Evolutionary conservation across 768 basidiomycete species (phyloP), one percentile per base, ranked within the genome.

Genomic region (Macrolepiota dolichaula): DNA sequence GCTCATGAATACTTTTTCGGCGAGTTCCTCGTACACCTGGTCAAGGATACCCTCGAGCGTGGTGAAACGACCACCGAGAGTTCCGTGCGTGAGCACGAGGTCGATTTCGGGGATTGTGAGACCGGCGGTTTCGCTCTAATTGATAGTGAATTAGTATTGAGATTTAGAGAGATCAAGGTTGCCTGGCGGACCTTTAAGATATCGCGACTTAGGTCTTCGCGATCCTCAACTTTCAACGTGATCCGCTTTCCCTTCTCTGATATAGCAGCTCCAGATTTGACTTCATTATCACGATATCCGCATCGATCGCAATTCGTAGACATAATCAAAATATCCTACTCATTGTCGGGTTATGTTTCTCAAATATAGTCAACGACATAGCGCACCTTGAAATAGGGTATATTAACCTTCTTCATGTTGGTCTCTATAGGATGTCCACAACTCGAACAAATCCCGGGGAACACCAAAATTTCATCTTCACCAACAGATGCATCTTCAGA

Each of bases 281-380:
- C 91, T 76, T 99, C 97, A 68, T 96, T 98, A 74, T 99, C 97
- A 60, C 93, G 83, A 74, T 98, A 99, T 1, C 97, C 97, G 73
- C 97, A 99, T 55, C 77, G 74, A 61, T 95, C 93, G 72, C 97
- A 98, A 71, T 97, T 98, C 5, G 96, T 96, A 24, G 96, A 96
- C 95, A 98, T 98, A 75, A 98, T 96, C 57, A 98, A 76, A 59
- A 94, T 89, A 67, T 99, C 95, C 96, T 97, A 56, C 11, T 12
- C 19, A 46, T 35, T 44, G 25, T 10, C 19, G 57, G 35, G 9
- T 29, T 56, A 15, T 51, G 38, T 1, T 42, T 6, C n/a, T 19
- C 42, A 44, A n/a, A 7, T n/a, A 7, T n/a, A 44, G 17, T 44
- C 42, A 25, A 22, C 22, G 51, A 17, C 9, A 3, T 37, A 22